These are phyloP conservation scores for Sporothrix euskadiensis DNA, from an alignment of 2,329 filamentous ascomycete genomes.

Conservation along the genomic window DNA sequence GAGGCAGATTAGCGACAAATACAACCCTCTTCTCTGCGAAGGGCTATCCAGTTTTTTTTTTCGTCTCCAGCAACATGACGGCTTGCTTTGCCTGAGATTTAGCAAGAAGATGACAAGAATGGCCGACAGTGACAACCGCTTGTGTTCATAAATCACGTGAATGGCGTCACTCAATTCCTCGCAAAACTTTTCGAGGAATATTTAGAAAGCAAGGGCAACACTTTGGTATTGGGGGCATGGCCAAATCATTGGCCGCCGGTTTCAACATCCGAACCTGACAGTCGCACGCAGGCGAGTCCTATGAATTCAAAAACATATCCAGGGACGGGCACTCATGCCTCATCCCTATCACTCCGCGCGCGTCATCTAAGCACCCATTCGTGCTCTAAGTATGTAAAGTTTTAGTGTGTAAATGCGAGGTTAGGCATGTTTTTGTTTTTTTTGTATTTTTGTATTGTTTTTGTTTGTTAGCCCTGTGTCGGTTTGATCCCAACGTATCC, in stretches of 20 bases:
- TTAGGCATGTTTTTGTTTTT: background rate
- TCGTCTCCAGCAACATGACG: background rate
- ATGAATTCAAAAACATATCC: slow-evolving; percentile 4
- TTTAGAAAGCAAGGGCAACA: slow-evolving; percentile 18
- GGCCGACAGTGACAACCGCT: background rate
- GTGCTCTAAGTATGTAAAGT: background rate
- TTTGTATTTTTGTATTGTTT: background rate
- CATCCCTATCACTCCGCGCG: background rate
- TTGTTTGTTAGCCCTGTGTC: slow-evolving; percentile 3
- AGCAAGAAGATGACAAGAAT: background rate
- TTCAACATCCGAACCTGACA: background rate
- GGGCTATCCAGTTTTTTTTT: background rate
- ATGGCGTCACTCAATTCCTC: background rate
- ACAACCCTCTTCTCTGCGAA: background rate
- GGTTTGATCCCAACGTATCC: background rate
- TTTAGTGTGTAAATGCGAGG: background rate
- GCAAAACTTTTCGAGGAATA: background rate
- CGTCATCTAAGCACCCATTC: slow-evolving; percentile 8
- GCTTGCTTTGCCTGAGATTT: background rate
- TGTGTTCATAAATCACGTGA: background rate
- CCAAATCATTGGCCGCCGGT: slow-evolving; percentile 3
- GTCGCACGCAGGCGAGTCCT: slow-evolving; percentile 1
- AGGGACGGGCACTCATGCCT: background rate
- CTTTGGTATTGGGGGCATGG: slow-evolving; percentile 12
- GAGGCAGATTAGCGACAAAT: slow-evolving; percentile 5